These are phyloP conservation scores for Larix kaempferi DNA, from an alignment of 75 land plant species.

Conservation along the genomic window DNA sequence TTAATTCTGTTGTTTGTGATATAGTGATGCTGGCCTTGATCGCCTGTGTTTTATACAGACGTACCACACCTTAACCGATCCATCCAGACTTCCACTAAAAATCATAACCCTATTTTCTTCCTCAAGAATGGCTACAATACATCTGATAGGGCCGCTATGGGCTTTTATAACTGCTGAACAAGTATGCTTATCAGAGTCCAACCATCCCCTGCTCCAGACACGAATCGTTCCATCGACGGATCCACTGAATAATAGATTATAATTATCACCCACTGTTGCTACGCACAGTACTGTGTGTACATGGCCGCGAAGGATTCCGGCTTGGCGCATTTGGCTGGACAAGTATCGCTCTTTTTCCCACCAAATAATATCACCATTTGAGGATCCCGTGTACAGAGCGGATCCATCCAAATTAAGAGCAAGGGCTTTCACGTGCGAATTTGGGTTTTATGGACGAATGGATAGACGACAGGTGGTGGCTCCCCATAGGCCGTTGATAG, in stretches of 20 bases:
- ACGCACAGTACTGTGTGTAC: slow-evolving; percentile 70
- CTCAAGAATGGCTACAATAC: slow-evolving; percentile 38
- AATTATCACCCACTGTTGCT: slow-evolving; percentile 26
- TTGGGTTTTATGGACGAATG: no score
- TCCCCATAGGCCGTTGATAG: no score
- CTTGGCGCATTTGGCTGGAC: slow-evolving; percentile 15
- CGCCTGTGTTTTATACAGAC: no score
- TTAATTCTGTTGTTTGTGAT: no score
- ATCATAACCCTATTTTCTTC: slow-evolving; percentile 6
- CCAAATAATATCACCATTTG: slow-evolving; percentile 53
- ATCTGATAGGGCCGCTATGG: slow-evolving; percentile 47
- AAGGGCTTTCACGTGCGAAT: slow-evolving; percentile 58
- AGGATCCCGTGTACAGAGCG: slow-evolving; percentile 60
- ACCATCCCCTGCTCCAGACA: slow-evolving; percentile 48
- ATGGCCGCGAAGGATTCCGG: slow-evolving; percentile 60
- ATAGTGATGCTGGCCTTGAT: no score
- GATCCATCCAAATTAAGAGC: slow-evolving; percentile 31
- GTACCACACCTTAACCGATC: slow-evolving; percentile 50
- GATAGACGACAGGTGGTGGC: no score
- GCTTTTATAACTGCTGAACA: slow-evolving; percentile 52
- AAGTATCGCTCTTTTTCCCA: slow-evolving; percentile 36
- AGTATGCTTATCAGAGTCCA: no score
- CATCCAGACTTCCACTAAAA: background rate
- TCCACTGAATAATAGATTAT: slow-evolving; percentile 51
- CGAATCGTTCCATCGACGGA: slow-evolving; percentile 64